Conservation (phyloP, 1,284 basidiomycete species). For the Cryptococcus floricola region DNA sequence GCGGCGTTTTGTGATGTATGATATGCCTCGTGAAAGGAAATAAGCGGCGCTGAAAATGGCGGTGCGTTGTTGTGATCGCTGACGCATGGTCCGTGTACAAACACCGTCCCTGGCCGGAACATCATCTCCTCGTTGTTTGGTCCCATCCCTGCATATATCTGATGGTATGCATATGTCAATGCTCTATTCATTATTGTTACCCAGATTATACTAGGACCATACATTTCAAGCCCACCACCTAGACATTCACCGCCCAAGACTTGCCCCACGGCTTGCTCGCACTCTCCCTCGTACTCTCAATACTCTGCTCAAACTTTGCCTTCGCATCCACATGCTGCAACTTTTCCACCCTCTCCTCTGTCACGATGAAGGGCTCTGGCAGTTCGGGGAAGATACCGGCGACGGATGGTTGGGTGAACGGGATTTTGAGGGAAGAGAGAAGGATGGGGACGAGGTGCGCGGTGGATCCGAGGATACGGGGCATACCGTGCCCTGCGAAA, state of each 20-base stretch:
- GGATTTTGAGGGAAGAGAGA: constrained; percentile 10
- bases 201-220: too few species aligned
- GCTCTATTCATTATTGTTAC: too few species aligned
- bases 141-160: too few species aligned
- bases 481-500: constrained; percentile 28
- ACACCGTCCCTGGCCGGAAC: too few species aligned
- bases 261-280: neutral
- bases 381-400: constrained; percentile 12
- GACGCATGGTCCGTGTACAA: too few species aligned
- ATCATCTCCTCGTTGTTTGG: too few species aligned
- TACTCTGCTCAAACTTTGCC: constrained; percentile 2
- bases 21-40: too few species aligned
- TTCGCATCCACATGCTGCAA: constrained; percentile 6
- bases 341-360: constrained; percentile 13
- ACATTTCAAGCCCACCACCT: neutral
- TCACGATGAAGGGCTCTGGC: constrained; percentile 17
- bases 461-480: constrained; percentile 23
- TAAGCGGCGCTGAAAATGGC: too few species aligned
- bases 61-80: too few species aligned
- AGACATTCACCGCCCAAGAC: neutral
- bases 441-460: constrained; percentile 15
- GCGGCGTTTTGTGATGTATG: too few species aligned
- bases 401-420: neutral
- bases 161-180: too few species aligned
- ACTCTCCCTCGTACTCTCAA: constrained; percentile 12